phyloP scores from a whole-genome alignment of 495 filamentous ascomycete genomes.

The Darksidea phi region DNA sequence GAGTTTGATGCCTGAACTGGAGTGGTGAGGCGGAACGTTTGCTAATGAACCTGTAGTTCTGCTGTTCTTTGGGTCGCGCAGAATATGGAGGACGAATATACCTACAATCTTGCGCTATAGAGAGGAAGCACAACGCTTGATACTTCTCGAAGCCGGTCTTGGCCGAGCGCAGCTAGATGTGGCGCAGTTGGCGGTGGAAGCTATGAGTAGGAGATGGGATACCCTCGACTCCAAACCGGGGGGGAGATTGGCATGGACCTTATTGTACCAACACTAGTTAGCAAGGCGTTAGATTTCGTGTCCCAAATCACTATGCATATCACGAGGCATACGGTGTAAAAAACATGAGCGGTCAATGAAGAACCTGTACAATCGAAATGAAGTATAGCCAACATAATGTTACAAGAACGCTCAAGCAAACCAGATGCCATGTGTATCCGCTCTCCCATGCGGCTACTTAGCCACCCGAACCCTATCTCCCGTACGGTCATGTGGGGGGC shows the following conservation, averaged over 20 bases:
- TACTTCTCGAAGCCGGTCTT: too few relatives aligned
- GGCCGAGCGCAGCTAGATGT: background rate
- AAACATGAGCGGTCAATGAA: too few relatives aligned
- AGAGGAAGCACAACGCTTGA: background rate
- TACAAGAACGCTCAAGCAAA: conserved; percentile 11
- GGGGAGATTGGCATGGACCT: background rate
- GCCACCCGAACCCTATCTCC: too few relatives aligned
- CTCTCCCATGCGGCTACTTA: too few relatives aligned
- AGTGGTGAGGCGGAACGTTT: background rate
- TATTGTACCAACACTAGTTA: conserved; percentile 15
- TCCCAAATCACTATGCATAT: too few relatives aligned
- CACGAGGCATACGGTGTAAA: too few relatives aligned
- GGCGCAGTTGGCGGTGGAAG: background rate
- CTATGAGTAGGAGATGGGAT: background rate
- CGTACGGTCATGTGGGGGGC: background rate
- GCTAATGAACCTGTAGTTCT: conserved; percentile 56
- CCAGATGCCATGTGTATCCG: background rate
- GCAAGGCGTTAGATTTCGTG: conserved; percentile 18
- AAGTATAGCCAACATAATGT: conserved; percentile 17
- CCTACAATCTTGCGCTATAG: conserved; percentile 86
- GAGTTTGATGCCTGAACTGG: conserved; percentile 37
- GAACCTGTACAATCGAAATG: conserved; percentile 7
- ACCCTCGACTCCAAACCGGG: background rate
- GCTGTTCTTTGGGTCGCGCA: conserved; percentile 94
- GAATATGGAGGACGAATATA: conserved; percentile 99